A percentile compares a stretch with the other conserved stretches of the same genome.
These are phyloP conservation scores for Suillus plorans DNA, from an alignment of 768 basidiomycete species.

Conservation along the genomic window DNA sequence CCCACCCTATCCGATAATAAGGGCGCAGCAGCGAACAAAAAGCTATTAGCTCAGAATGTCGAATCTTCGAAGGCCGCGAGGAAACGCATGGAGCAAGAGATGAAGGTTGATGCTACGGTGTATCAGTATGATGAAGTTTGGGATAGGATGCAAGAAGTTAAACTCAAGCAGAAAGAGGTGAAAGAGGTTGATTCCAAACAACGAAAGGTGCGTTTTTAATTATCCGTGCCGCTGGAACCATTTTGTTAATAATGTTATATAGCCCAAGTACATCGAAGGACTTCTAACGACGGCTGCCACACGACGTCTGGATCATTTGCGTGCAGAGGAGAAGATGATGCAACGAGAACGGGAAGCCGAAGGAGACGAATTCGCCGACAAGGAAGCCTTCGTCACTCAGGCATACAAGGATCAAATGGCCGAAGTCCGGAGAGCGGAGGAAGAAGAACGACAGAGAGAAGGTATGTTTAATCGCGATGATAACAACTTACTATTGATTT, in stretches of 20 bases:
- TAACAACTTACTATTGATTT: not conserved
- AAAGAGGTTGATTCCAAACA: slow-evolving; percentile 77
- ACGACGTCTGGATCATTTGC: slow-evolving; percentile 80
- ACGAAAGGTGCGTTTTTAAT: slow-evolving; percentile 60
- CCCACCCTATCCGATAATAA: slow-evolving; percentile 43
- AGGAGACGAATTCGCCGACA: slow-evolving; percentile 91
- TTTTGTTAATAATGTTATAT: slow-evolving; percentile 15
- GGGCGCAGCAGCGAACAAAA: slow-evolving; percentile 49
- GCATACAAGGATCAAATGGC: slow-evolving; percentile 97
- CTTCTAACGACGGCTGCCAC: slow-evolving; percentile 83
- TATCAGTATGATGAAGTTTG: slow-evolving; percentile 97
- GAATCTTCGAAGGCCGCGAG: slow-evolving; percentile 61
- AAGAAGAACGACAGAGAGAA: slow-evolving; percentile 87
- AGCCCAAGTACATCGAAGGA: slow-evolving; percentile 93
- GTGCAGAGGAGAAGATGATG: slow-evolving; percentile 98
- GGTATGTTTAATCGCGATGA: slow-evolving; percentile 47
- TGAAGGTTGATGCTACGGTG: slow-evolving; percentile 75
- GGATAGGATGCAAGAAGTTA: slow-evolving; percentile 92
- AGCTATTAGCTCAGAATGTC: slow-evolving; percentile 56
- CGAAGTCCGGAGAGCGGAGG: slow-evolving; percentile 85
- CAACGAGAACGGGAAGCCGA: slow-evolving; percentile 89
- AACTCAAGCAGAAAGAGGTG: slow-evolving; percentile 66
- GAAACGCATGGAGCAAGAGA: slow-evolving; percentile 78
- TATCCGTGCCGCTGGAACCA: slow-evolving; percentile 4
- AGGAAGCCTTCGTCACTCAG: slow-evolving; percentile 96